Evolutionary conservation across 495 filamentous ascomycete species (phyloP).

Genomic region (Cercophora sp.): DNA sequence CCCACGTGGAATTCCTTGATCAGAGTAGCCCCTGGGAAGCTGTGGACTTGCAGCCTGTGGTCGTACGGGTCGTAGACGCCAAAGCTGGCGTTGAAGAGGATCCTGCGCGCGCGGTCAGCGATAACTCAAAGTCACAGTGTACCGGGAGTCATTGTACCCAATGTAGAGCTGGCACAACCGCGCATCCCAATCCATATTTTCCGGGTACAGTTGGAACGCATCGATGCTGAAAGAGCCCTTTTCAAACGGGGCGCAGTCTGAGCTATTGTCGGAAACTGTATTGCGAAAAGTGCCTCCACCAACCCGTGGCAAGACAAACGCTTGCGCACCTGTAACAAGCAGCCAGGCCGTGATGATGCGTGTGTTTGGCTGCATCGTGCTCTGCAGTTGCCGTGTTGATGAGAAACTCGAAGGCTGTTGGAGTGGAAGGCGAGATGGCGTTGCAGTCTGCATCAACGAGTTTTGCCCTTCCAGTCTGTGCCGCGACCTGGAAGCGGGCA

Average conservation of each 20-base stretch:
- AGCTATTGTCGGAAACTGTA: not conserved
- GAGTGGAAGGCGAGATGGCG: too few relatives aligned
- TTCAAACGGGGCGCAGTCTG: slow-evolving; percentile 25
- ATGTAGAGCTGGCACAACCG: slow-evolving; percentile 29
- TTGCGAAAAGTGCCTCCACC: not conserved
- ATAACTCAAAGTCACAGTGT: too few relatives aligned
- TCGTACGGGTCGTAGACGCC: slow-evolving; percentile 33
- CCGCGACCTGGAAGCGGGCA: too few relatives aligned
- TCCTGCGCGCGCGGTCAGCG: slow-evolving; percentile 7
- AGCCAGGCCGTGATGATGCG: too few relatives aligned
- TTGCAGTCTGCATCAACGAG: too few relatives aligned
- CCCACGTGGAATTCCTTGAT: slow-evolving; percentile 28
- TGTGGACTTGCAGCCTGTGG: slow-evolving; percentile 20
- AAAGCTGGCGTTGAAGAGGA: slow-evolving; percentile 22
- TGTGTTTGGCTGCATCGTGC: too few relatives aligned
- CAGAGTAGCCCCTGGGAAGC: slow-evolving; percentile 26
- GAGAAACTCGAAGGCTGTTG: too few relatives aligned
- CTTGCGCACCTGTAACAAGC: too few relatives aligned
- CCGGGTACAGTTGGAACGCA: slow-evolving; percentile 33
- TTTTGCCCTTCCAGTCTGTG: too few relatives aligned
- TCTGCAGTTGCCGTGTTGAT: too few relatives aligned
- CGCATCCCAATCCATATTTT: slow-evolving; percentile 33
- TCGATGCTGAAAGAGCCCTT: slow-evolving; percentile 28
- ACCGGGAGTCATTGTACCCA: too few relatives aligned
- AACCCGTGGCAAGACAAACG: too few relatives aligned